Evolutionary conservation across 208 protist species (phyloP), one percentile per base, ranked within the genome.

Genomic region (Leishmania mexicana): DNA sequence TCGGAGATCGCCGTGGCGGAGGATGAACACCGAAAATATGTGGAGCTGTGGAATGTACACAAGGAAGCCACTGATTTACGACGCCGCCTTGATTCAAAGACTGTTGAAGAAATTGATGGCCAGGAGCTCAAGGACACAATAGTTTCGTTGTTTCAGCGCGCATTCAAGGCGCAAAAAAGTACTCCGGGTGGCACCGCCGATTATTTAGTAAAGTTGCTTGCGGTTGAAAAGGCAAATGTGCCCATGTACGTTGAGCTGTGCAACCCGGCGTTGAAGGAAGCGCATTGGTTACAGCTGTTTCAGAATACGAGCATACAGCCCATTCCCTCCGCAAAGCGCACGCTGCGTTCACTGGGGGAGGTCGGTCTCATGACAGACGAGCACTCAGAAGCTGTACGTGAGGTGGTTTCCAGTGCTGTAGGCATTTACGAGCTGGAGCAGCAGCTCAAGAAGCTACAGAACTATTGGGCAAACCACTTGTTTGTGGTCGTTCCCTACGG

Each of bases 381-480:
- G 58, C 90, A 91, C 75, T 67, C 83, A 47, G 83, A 88, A 17
- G 87, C 81, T 6, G 91, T 99, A 24, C 95, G 92, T n/a, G 92
- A 92, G 57, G 83, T 93, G 11, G 93, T 97, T 28, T 97, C 93
- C 74, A 88, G 88, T 35, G 98, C 98, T 1, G 95, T 92, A 15
- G 96, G 96, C 75, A 90, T 98, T 64, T 96, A 92, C 80, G 92
- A 95, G 65, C 89, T 99, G 47, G 88, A 95, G 81, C 92, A 94
- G 83, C 89, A 91, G 53, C 84, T 99, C 54, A 82, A 86, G 4
- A 94, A 98, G 47, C 96, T 99, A 73, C 90, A 95, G 64, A 73
- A 76, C 21, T 92, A 84, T 67, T 99, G 97, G 96, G 84, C 89
- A 58, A 81, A 72, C 7, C 86, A 87, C 45, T 49, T 81, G 8